Percentiles rank a stretch among this genome's conserved stretches.
phyloP scores from a whole-genome alignment of 768 basidiomycete genomes.

The Pleurotus citrinopileatus region DNA sequence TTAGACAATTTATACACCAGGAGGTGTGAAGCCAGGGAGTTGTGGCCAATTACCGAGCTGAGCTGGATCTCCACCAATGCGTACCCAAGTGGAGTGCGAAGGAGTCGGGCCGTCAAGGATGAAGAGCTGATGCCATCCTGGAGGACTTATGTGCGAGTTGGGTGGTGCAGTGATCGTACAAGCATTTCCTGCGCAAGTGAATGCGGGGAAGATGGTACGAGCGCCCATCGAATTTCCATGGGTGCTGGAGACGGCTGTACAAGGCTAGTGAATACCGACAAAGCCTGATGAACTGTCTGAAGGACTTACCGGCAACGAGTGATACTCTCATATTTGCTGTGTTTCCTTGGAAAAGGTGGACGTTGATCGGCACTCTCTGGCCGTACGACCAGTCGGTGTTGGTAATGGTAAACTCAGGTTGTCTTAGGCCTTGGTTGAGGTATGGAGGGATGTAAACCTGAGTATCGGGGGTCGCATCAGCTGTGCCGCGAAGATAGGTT shows the following conservation, averaged over 20 bases:
- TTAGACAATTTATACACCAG: conserved; percentile 47
- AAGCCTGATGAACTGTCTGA: not conserved
- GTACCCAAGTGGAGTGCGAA: conserved; percentile 69
- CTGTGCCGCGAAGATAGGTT: conserved; percentile 28
- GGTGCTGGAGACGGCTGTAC: conserved; percentile 65
- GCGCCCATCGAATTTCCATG: conserved; percentile 79
- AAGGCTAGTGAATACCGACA: conserved; percentile 10
- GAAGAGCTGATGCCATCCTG: conserved; percentile 76
- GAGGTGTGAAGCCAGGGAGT: conserved; percentile 62
- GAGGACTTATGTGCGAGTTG: conserved; percentile 62
- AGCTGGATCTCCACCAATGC: conserved; percentile 76
- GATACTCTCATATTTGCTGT: conserved; percentile 51
- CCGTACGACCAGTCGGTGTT: conserved; percentile 64
- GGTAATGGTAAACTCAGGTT: conserved; percentile 59
- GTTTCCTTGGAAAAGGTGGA: conserved; percentile 41
- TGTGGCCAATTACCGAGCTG: conserved; percentile 72
- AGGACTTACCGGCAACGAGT: conserved; percentile 56
- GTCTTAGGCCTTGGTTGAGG: conserved; percentile 56
- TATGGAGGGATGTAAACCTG: conserved; percentile 88
- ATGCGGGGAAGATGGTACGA: conserved; percentile 69
- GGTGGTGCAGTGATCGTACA: conserved; percentile 82
- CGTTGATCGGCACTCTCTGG: conserved; percentile 49
- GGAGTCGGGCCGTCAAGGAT: conserved; percentile 79
- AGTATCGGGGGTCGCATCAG: conserved; percentile 56
- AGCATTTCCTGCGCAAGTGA: conserved; percentile 63